phyloP scores from a whole-genome alignment of 2,329 filamentous ascomycete species.

The Diaporthe nobilis region DNA sequence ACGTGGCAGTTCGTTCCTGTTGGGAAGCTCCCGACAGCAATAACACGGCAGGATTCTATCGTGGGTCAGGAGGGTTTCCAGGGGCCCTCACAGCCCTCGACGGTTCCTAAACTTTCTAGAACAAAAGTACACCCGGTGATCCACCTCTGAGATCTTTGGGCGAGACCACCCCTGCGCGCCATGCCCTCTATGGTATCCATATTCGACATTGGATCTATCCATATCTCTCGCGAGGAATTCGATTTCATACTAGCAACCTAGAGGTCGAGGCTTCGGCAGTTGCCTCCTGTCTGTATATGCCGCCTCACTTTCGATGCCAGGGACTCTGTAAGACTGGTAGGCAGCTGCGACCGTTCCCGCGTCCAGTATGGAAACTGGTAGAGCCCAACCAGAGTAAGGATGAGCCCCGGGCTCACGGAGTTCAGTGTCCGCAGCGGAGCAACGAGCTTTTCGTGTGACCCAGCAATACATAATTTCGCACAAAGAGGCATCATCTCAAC shows the following conservation, averaged over 20 bases:
- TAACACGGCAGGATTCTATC: slow-evolving; percentile 5
- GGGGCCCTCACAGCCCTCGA: slow-evolving; percentile 24
- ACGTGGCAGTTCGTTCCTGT: background rate
- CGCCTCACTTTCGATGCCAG: background rate
- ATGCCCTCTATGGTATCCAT: background rate
- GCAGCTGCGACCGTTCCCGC: background rate
- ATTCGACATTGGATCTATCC: background rate
- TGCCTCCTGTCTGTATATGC: background rate
- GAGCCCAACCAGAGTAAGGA: background rate
- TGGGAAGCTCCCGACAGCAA: slow-evolving; percentile 6
- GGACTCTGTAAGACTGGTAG: background rate
- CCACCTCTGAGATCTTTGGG: background rate
- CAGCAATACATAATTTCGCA: background rate
- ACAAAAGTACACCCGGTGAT: slow-evolving; percentile 14
- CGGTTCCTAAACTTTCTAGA: slow-evolving; percentile 34
- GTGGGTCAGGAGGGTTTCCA: slow-evolving; percentile 16
- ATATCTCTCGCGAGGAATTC: background rate
- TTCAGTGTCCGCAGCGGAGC: background rate
- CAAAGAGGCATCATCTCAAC: background rate
- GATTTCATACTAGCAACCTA: background rate
- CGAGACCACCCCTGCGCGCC: slow-evolving; percentile 1
- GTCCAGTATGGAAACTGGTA: background rate
- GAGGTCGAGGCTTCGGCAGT: background rate
- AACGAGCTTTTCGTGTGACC: background rate
- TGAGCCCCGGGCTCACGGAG: background rate